Base-by-base conservation (phyloP, 495 filamentous ascomycete species). In the Neurospora africana region DNA sequence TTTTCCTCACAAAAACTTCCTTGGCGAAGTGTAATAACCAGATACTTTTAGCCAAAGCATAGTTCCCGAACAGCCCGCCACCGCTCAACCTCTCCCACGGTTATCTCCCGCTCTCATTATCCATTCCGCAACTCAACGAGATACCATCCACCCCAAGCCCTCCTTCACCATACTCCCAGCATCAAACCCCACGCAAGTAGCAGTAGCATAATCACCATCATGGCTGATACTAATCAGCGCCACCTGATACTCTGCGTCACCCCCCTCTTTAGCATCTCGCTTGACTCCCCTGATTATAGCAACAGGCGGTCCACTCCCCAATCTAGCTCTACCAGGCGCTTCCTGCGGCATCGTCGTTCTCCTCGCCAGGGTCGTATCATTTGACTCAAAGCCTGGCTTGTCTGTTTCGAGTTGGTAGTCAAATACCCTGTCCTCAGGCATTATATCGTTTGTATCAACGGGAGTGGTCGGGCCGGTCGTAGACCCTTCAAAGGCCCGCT, bases 161-260 rank as follows among this genome's bases (percentile, higher is more conserved):
- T 15, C 53, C 53, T 35, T 65, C 6, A 65, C 53, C 53, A 65
- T 65, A 15, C 13, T 33, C 27, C 5, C 61, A 19, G 70, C 43
- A 37, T 76, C 71, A 70, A 73, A 75, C 19, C 76, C 78, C 11
- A 80, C 58, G 39, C 81, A 83, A 23, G 73, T 71, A 9, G 80
- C 81, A 21, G 76, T 76, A 2, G 81, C 79, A 65, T 80, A 83
- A 3, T 78, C 76, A 5, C 75, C 76, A 53, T 83, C 81, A 53
- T 83, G 81, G 36, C 78, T 80, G 41, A 83, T 83, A 44, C 81
- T 83, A 3, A 83, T 43, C 53, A 68, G 69, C 19, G 74, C 81
- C 68, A 75, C 69, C 69, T 75, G 75, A 15, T 75, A 68, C 4
- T 47, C n/a, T 41, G 11, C 40, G 13, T 37, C 68, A 21, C 40